phyloP scores from a whole-genome alignment of 306 rosid species.

The Inga laurina region DNA sequence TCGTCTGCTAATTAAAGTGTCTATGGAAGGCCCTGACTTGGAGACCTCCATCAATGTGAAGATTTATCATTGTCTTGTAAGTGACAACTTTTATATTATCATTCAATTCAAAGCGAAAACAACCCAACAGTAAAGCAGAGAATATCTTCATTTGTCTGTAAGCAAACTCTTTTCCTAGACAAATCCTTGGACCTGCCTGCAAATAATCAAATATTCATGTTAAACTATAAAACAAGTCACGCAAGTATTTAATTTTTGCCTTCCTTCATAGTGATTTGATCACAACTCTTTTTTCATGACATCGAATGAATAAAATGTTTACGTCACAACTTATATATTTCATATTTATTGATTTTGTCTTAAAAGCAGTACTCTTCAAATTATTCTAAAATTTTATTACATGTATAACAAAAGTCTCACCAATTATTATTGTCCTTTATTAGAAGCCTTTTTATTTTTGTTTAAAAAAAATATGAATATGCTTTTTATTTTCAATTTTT shows the following conservation, averaged over 20 bases:
- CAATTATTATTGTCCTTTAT: no score
- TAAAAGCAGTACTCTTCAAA: neutral
- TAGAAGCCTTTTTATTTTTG: neutral
- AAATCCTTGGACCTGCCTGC: constrained; percentile 86
- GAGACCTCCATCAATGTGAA: constrained; percentile 78
- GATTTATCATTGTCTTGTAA: constrained; percentile 79
- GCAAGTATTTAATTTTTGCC: neutral
- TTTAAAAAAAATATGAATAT: neutral
- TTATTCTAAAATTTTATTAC: neutral
- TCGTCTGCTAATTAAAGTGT: constrained; percentile 25
- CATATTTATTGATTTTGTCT: neutral
- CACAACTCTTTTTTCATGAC: neutral
- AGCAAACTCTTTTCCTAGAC: constrained; percentile 91
- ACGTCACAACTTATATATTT: neutral
- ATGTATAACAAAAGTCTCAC: no score
- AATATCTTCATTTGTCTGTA: constrained; percentile 88
- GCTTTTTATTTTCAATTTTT: neutral
- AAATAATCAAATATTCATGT: constrained; percentile 13
- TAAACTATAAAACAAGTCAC: neutral
- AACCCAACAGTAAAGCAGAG: constrained; percentile 54
- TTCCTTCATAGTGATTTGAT: neutral
- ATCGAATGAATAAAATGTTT: neutral
- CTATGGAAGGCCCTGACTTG: constrained; percentile 57
- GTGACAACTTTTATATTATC: constrained; percentile 55
- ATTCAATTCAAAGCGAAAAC: constrained; percentile 61